phyloP scores from a whole-genome alignment of 2,329 filamentous ascomycete genomes.

The Xylariaceae sp. region DNA sequence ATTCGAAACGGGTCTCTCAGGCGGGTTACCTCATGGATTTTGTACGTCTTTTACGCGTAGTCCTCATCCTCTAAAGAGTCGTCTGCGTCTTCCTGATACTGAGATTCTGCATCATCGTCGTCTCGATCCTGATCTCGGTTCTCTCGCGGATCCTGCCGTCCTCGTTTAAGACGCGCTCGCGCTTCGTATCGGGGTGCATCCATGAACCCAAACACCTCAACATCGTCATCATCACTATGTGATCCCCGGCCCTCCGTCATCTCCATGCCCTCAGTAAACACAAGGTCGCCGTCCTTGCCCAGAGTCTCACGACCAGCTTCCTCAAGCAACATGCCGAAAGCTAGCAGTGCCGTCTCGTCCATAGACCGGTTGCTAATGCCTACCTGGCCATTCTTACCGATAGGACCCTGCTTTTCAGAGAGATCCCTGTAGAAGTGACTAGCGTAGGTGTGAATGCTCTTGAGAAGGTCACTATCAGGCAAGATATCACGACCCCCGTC shows the following conservation, averaged over 20 bases:
- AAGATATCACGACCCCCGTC: slow-evolving; percentile 45
- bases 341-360: slow-evolving; percentile 73
- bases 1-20: neutral
- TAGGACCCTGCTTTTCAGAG: slow-evolving; percentile 19
- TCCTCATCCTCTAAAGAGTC: too few relatives aligned
- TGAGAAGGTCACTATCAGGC: slow-evolving; percentile 65
- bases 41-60: too few relatives aligned
- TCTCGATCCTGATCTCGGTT: too few relatives aligned
- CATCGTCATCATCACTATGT: slow-evolving; percentile 11
- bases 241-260: slow-evolving; percentile 16
- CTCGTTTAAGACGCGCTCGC: slow-evolving; percentile 9
- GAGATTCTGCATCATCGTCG: too few relatives aligned
- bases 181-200: slow-evolving; percentile 21
- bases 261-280: slow-evolving; percentile 58
- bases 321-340: slow-evolving; percentile 69
- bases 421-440: slow-evolving; percentile 58
- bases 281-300: slow-evolving; percentile 62
- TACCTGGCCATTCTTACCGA: neutral
- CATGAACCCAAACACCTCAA: slow-evolving; percentile 24
- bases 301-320: slow-evolving; percentile 59
- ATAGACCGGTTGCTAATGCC: slow-evolving; percentile 55
- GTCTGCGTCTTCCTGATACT: too few relatives aligned
- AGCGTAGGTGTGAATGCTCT: slow-evolving; percentile 62
- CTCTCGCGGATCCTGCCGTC: neutral
- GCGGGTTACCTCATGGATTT: neutral